Evolutionary conservation across 192 early-diverging fungal species (phyloP).

Genomic region (Ambispora gerdemannii): DNA sequence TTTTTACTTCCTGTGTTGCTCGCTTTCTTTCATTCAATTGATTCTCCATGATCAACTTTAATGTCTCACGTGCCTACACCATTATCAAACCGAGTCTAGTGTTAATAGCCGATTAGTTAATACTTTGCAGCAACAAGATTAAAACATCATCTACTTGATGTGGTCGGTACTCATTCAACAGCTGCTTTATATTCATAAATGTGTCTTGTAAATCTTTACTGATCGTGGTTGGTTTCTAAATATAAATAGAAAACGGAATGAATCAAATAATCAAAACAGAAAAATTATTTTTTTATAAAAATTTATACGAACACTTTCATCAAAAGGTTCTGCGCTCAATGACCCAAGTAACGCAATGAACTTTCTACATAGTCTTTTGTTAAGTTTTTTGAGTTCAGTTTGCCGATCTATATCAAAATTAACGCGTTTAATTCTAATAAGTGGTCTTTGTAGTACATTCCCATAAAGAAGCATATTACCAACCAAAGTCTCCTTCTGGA

Average conservation of each 20-base stretch:
- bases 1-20: constrained; percentile 43
- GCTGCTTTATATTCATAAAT: constrained; percentile 77
- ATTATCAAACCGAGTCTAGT: neutral
- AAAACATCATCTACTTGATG: constrained; percentile 57
- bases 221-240: constrained; percentile 50
- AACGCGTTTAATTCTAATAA: too few relatives aligned
- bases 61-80: constrained; percentile 55
- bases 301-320: constrained; percentile 44
- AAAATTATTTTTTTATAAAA: neutral
- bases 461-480: constrained; percentile 5
- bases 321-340: constrained; percentile 47
- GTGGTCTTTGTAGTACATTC: too few relatives aligned
- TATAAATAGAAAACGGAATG: neutral
- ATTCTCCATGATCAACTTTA: constrained; percentile 62
- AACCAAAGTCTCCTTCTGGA: constrained; percentile 42
- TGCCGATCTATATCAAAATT: constrained; percentile 71
- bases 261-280: neutral
- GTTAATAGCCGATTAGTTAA: neutral
- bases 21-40: constrained; percentile 55
- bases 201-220: constrained; percentile 66
- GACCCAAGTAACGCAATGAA: constrained; percentile 69
- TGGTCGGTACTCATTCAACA: constrained; percentile 78
- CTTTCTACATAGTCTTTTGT: constrained; percentile 60
- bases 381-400: constrained; percentile 62
- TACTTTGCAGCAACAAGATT: neutral